Percentiles rank a stretch among this genome's conserved stretches.
These are phyloP conservation scores for Cornus florida DNA, from an alignment of 148 eudicot genomes.

Conservation along the genomic window DNA sequence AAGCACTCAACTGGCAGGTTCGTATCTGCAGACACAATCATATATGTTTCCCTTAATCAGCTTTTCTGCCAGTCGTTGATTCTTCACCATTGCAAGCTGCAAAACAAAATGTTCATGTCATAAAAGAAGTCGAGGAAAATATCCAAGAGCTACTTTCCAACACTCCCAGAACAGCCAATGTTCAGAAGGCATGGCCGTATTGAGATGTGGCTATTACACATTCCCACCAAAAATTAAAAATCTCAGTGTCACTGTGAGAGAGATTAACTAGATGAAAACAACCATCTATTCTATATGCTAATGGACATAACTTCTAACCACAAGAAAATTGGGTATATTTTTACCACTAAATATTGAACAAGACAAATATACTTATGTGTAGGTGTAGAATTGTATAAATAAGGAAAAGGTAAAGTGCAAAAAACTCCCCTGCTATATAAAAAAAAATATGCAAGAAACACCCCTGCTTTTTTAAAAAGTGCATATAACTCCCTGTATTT, in stretches of 20 bases:
- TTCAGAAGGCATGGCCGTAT: background rate
- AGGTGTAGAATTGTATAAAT: no score
- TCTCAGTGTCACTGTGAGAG: background rate
- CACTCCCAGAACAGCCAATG: background rate
- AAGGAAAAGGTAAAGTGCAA: no score
- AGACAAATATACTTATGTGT: no score
- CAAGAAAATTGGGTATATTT: no score
- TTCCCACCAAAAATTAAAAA: no score
- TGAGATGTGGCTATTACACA: background rate
- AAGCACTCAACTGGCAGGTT: slow-evolving; percentile 42
- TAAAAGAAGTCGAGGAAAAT: background rate
- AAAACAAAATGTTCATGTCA: background rate
- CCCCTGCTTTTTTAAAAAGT: no score
- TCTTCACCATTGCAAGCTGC: slow-evolving; percentile 99
- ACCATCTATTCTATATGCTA: no score
- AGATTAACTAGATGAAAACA: background rate
- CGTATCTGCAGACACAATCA: slow-evolving; percentile 92
- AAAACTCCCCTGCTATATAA: no score
- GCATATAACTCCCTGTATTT: no score
- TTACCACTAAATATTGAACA: no score
- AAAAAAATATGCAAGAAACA: no score
- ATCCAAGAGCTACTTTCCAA: background rate
- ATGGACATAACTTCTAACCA: no score
- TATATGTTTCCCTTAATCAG: slow-evolving; percentile 83
- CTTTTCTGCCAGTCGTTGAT: slow-evolving; percentile 93